Percentiles rank a stretch among this genome's conserved stretches.
phyloP scores from a whole-genome alignment of 805 yeast genomes.

The Lachancea lanzarotensis region DNA sequence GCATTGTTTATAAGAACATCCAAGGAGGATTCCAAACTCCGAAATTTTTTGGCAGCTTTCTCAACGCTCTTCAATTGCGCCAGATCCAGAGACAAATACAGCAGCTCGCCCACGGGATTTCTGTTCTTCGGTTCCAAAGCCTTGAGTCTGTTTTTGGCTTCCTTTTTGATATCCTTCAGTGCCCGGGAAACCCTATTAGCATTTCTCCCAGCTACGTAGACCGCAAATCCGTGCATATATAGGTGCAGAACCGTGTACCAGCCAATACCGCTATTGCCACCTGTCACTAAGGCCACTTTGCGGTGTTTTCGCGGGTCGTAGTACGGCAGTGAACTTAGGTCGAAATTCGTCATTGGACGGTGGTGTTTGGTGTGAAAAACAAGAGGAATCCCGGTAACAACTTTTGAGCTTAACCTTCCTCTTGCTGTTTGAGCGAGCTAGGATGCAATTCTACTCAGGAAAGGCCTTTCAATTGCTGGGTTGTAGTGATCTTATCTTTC shows the following conservation, averaged over 20 bases:
- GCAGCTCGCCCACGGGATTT: constrained; percentile 26
- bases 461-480: background rate
- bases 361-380: background rate
- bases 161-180: constrained; percentile 46
- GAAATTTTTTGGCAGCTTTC: constrained; percentile 43
- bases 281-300: constrained; percentile 67
- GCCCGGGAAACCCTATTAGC: constrained; percentile 49
- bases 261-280: constrained; percentile 80
- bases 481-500: background rate
- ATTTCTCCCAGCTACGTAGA: constrained; percentile 71
- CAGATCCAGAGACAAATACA: constrained; percentile 51
- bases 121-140: constrained; percentile 13
- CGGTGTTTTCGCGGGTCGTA: constrained; percentile 48
- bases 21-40: constrained; percentile 40
- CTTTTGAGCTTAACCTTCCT: background rate
- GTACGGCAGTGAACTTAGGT: constrained; percentile 55
- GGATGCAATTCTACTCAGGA: background rate
- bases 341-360: constrained; percentile 17
- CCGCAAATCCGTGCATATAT: constrained; percentile 69
- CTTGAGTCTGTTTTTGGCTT: constrained; percentile 36
- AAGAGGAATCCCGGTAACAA: background rate
- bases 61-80: constrained; percentile 42
- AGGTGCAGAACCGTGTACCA: constrained; percentile 69
- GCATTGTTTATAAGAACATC: constrained; percentile 71
- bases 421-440: background rate